Conservation (phyloP, 2,329 filamentous ascomycete species). For the Fusarium palustre region DNA sequence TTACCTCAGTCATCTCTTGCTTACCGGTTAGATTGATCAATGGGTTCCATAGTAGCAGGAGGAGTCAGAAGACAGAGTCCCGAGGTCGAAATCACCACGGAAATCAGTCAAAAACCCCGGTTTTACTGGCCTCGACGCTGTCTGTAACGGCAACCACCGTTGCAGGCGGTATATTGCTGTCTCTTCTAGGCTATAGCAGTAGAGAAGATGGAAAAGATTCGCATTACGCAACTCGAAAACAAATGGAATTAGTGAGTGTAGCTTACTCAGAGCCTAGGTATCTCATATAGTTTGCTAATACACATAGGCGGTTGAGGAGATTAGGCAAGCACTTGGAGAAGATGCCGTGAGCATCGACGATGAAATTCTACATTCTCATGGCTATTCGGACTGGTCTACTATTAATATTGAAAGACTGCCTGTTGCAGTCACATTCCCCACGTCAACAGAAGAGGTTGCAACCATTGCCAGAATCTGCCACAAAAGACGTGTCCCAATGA, state of each 20-base stretch:
- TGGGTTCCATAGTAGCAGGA: not conserved
- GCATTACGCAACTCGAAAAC: not conserved
- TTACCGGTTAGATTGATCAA: not conserved
- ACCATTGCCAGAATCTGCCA: conserved; percentile 73
- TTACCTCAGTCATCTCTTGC: not conserved
- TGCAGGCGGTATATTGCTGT: not conserved
- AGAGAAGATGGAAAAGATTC: accelerated
- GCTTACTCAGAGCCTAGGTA: accelerated
- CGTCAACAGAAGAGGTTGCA: conserved; percentile 69
- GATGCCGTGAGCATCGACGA: conserved; percentile 71
- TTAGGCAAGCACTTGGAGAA: conserved; percentile 59
- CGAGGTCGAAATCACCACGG: accelerated
- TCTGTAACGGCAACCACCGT: not conserved
- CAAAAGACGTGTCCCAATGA: conserved; percentile 82
- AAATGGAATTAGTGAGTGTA: not conserved
- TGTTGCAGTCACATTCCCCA: conserved; percentile 72
- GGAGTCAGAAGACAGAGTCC: accelerated
- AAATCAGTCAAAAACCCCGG: not conserved
- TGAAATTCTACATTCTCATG: conserved; percentile 71
- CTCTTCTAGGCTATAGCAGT: not conserved
- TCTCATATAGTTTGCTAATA: accelerated
- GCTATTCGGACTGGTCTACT: conserved; percentile 75
- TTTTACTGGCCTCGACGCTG: not conserved
- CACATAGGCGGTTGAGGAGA: conserved; percentile 64
- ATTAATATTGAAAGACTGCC: conserved; percentile 70